A percentile compares a stretch with the other conserved stretches of the same genome.
Conservation (phyloP, 2,329 filamentous ascomycete species). For the Acephala macrosclerotiorum region DNA sequence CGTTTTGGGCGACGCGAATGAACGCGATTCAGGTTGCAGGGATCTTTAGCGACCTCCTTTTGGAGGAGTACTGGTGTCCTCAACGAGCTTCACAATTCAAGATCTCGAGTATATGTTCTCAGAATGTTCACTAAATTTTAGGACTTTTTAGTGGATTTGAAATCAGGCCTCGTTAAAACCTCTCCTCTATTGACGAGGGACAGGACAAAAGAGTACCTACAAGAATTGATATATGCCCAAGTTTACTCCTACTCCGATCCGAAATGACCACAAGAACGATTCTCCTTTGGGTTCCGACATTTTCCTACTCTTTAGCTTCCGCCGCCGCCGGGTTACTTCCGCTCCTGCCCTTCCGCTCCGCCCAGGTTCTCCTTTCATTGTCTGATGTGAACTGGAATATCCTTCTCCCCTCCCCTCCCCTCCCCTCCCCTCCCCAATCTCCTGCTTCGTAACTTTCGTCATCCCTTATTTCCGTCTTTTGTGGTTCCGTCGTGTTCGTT, state of each 20-base stretch:
- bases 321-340: neutral
- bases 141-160: neutral
- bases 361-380: neutral
- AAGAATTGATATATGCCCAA: constrained; percentile 1
- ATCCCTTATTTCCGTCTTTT: too few relatives aligned
- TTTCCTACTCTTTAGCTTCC: neutral
- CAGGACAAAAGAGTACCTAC: constrained; percentile 9
- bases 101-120: too few relatives aligned
- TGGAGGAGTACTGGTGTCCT: too few relatives aligned
- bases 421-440: too few relatives aligned
- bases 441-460: too few relatives aligned
- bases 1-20: neutral
- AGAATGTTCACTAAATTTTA: neutral
- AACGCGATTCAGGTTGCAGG: neutral
- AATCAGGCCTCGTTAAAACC: constrained; percentile 13
- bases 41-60: neutral
- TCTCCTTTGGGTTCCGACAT: neutral
- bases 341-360: neutral
- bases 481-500: too few relatives aligned
- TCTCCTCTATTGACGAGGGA: constrained; percentile 3
- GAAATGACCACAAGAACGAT: neutral
- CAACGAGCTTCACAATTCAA: too few relatives aligned
- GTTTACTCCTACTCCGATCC: neutral
- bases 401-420: too few relatives aligned
- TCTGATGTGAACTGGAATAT: too few relatives aligned